Evolutionary conservation across 352 stramenopile species (phyloP), one percentile per base, ranked within the genome.

Genomic region (Pythium vanterpoolii): DNA sequence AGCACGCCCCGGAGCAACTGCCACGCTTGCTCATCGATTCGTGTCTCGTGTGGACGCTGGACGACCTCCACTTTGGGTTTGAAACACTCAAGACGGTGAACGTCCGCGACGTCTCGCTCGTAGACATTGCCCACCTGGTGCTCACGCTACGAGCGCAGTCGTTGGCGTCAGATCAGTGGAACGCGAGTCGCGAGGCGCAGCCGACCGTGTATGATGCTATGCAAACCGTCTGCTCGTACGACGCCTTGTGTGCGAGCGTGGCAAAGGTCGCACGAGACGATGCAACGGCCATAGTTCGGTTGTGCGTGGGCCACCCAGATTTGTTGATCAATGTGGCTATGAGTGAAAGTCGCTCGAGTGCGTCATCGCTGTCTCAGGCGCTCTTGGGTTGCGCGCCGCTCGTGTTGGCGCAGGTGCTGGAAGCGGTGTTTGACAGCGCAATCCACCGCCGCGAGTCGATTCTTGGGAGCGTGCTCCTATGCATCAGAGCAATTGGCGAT

Each of bases 1-100:
- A 87, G 44, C 77, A 92, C 50, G 83, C 82, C 7, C 85, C 85
- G 0, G 82, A 90, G 50, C 77, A 91, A 56, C 71, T 94, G 26
- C 74, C 85, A 31, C 73, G 77, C 2, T 49, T 94, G 13, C 74
- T 91, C 43, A 75, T 92, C 14, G 80, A 92, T 52, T 86, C 85
- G 18, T 80, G 73, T 14, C 74, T 94, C 24, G 66, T 60, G 5
- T 94, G 85, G 85, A 88, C 73, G 19, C 65, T 90, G 24, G 58
- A 82, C 51, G 79, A 94, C 49, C 72, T 91, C 39, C 66, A 75
- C 18, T 90, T 90, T 62, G 81, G 72, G 4, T 72, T 90, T 21
- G 64, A 81, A 27, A 76, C 79, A 50, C 60, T 94, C 5, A 62
- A 73, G 0, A 71, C 77, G 30, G 77, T 75, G 9, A 68, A 67